A percentile compares a stretch with the other conserved stretches of the same genome.
Conservation (phyloP, 108 stramenopile species). For the Schizochytrium sp. region DNA sequence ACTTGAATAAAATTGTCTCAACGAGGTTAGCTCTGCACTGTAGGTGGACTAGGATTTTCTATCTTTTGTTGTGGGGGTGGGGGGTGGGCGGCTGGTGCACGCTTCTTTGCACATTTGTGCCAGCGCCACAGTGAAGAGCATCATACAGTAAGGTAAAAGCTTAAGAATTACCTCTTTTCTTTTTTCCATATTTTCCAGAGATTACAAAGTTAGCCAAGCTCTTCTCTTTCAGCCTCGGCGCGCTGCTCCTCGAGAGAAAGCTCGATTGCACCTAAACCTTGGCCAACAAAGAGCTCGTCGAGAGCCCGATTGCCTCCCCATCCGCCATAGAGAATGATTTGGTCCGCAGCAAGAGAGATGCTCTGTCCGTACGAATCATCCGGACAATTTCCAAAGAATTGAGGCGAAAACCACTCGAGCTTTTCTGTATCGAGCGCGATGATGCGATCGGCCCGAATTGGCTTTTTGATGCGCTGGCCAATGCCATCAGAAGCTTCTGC, state of each 20-base stretch:
- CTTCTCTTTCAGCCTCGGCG: background rate
- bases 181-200: background rate
- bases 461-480: constrained; percentile 11
- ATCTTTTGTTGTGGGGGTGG: too few species aligned
- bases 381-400: background rate
- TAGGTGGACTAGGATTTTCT: too few species aligned
- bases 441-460: background rate
- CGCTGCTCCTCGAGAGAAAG: background rate
- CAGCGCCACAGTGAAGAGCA: too few species aligned
- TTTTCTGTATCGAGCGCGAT: constrained; percentile 1
- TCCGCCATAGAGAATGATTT: background rate
- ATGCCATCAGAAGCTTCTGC: background rate
- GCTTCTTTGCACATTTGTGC: too few species aligned
- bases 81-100: too few species aligned
- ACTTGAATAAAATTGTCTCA: too few species aligned
- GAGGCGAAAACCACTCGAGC: background rate
- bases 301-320: constrained; percentile 11
- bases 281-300: constrained; percentile 6
- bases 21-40: too few species aligned
- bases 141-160: too few species aligned
- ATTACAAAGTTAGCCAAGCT: background rate
- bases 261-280: background rate
- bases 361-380: background rate
- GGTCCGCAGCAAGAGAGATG: background rate
- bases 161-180: too few species aligned